These are phyloP conservation scores for Agroathelia rolfsii DNA, from an alignment of 1,284 basidiomycete species.

Conservation along the genomic window DNA sequence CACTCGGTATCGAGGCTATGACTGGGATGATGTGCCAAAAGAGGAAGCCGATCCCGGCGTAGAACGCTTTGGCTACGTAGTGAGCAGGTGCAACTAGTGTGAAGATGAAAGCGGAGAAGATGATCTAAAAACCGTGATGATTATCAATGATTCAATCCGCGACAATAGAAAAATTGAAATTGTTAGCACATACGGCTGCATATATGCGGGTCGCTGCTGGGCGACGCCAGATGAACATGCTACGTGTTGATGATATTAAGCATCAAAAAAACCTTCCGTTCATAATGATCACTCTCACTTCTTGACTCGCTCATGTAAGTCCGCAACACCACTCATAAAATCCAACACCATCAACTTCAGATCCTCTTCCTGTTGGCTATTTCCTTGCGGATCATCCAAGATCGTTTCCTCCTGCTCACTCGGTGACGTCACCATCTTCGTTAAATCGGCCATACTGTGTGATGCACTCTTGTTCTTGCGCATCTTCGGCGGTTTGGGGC, in stretches of 20 bases:
- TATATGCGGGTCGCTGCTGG: constrained; percentile 40
- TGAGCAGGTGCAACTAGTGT: constrained; percentile 37
- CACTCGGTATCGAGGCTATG: constrained; percentile 36
- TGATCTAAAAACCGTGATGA: constrained; percentile 17
- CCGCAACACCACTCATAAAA: constrained; percentile 37
- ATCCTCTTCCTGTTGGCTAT: constrained; percentile 30
- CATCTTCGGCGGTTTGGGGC: constrained; percentile 13
- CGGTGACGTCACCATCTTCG: constrained; percentile 9
- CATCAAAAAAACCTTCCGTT: neutral
- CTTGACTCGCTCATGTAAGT: constrained; percentile 55
- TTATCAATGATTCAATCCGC: constrained; percentile 1
- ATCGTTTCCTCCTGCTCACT: constrained; percentile 18
- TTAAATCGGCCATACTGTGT: neutral
- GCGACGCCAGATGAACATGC: constrained; percentile 55
- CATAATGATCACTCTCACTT: constrained; percentile 35
- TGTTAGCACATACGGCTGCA: constrained; percentile 32
- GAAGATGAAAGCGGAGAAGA: constrained; percentile 28
- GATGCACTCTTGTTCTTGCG: constrained; percentile 4
- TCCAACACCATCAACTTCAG: constrained; percentile 33
- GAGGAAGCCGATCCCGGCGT: constrained; percentile 35
- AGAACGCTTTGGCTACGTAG: constrained; percentile 37
- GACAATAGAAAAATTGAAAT: too few species aligned
- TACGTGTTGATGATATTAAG: constrained; percentile 17
- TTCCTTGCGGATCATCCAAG: constrained; percentile 24
- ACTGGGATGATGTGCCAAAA: constrained; percentile 63